Percentiles rank a stretch among this genome's conserved stretches.
Evolutionary conservation across 345 rosid genomes (phyloP).

Genomic region (Lagerstroemia speciosa): DNA sequence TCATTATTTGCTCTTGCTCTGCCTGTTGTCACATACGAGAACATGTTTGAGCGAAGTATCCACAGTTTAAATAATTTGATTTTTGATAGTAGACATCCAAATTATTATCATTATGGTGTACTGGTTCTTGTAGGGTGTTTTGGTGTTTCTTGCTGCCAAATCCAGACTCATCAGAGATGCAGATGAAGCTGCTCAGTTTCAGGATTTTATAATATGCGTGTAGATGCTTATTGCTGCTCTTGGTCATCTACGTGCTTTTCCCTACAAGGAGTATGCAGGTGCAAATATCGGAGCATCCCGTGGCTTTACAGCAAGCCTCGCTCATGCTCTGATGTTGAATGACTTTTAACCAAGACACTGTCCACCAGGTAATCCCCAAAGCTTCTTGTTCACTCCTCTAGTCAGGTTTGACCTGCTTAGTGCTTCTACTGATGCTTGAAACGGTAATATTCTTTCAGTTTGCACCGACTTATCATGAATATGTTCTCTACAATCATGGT

Average conservation of each 20-base stretch:
- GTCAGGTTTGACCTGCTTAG: not conserved
- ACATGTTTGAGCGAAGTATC: not conserved
- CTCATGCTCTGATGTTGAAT: slow-evolving; percentile 82
- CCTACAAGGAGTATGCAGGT: slow-evolving; percentile 96
- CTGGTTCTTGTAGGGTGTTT: slow-evolving; percentile 57
- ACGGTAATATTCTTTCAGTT: slow-evolving; percentile 45
- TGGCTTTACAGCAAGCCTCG: slow-evolving; percentile 71
- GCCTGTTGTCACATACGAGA: not conserved
- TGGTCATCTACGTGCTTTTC: slow-evolving; percentile 90
- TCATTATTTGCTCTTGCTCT: not conserved
- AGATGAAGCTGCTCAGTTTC: slow-evolving; percentile 87
- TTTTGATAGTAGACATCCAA: not conserved
- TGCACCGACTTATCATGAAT: slow-evolving; percentile 96
- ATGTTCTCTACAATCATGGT: slow-evolving; percentile 81
- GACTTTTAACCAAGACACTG: slow-evolving; percentile 97
- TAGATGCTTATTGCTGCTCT: slow-evolving; percentile 97
- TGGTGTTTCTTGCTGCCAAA: slow-evolving; percentile 93
- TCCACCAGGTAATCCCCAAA: slow-evolving; percentile 68
- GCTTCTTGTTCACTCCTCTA: not conserved
- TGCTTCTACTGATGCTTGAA: slow-evolving; percentile 8
- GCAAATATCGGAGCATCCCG: slow-evolving; percentile 77
- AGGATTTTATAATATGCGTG: slow-evolving; percentile 82
- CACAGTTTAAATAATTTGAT: not conserved
- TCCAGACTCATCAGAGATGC: slow-evolving; percentile 63
- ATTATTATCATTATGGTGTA: not conserved